phyloP scores from a whole-genome alignment of 441 rosid genomes.

The Syzygium syzygioides region DNA sequence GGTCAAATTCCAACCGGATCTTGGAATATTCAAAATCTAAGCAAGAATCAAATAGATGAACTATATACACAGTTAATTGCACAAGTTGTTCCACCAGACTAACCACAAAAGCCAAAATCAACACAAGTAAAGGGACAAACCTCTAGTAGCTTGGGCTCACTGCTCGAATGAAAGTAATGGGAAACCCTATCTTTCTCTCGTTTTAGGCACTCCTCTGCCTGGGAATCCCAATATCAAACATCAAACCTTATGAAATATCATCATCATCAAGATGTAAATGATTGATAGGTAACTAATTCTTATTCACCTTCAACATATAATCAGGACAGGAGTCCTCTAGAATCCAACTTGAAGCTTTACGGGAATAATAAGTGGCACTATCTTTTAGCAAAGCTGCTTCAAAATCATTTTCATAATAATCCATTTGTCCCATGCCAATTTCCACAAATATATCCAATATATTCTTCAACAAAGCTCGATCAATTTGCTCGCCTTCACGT shows the following conservation, averaged over 20 bases:
- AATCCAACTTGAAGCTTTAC: constrained; percentile 94
- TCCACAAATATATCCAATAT: constrained; percentile 80
- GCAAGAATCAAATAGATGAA: background rate
- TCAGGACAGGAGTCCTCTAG: constrained; percentile 77
- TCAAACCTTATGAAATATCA: background rate
- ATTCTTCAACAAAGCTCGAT: constrained; percentile 75
- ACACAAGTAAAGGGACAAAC: constrained; percentile 25
- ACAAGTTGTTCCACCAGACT: background rate
- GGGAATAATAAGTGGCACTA: constrained; percentile 73
- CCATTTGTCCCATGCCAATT: constrained; percentile 87
- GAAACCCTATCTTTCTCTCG: constrained; percentile 90
- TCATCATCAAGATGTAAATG: background rate
- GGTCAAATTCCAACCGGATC: background rate
- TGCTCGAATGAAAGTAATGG: constrained; percentile 76
- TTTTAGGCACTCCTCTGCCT: constrained; percentile 94
- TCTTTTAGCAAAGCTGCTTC: constrained; percentile 66
- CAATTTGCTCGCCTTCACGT: constrained; percentile 89
- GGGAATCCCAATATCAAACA: constrained; percentile 9
- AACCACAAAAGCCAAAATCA: background rate
- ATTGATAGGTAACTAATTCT: background rate
- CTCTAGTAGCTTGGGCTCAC: constrained; percentile 87
- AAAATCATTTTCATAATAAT: constrained; percentile 67
- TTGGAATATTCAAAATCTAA: background rate
- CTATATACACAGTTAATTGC: background rate
- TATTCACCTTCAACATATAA: constrained; percentile 74